phyloP scores from a whole-genome alignment of 2,329 filamentous ascomycete genomes.

The Pleomassaria siparia region DNA sequence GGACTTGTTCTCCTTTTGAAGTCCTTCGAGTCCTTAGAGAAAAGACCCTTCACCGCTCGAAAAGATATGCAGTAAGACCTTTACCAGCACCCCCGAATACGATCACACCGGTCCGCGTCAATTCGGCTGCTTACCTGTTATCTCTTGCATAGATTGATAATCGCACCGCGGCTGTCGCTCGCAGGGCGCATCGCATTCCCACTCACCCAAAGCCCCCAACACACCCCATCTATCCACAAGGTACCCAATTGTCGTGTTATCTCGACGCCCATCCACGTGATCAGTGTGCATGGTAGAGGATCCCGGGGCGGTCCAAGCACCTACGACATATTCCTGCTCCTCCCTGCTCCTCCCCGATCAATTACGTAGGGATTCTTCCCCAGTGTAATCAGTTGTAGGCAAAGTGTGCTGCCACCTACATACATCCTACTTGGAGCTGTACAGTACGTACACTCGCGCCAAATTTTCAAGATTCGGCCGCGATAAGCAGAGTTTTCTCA shows the following conservation, averaged over 20 bases:
- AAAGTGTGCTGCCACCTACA: background rate
- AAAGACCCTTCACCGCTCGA: background rate
- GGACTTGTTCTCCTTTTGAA: background rate
- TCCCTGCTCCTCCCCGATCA: background rate
- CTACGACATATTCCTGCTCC: background rate
- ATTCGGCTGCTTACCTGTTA: constrained; percentile 6
- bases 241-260: background rate
- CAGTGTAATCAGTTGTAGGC: background rate
- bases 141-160: constrained; percentile 4
- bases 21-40: no score
- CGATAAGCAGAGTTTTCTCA: constrained; percentile 1
- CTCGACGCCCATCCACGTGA: background rate
- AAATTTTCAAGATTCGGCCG: no score
- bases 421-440: no score
- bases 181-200: constrained; percentile 5
- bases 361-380: background rate
- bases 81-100: background rate
- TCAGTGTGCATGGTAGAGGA: background rate
- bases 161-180: background rate
- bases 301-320: background rate
- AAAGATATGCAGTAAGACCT: background rate
- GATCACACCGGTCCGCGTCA: background rate
- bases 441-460: background rate
- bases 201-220: no score
- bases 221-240: background rate